Conservation (phyloP, 768 basidiomycete species). For the Grammothele lineata region DNA sequence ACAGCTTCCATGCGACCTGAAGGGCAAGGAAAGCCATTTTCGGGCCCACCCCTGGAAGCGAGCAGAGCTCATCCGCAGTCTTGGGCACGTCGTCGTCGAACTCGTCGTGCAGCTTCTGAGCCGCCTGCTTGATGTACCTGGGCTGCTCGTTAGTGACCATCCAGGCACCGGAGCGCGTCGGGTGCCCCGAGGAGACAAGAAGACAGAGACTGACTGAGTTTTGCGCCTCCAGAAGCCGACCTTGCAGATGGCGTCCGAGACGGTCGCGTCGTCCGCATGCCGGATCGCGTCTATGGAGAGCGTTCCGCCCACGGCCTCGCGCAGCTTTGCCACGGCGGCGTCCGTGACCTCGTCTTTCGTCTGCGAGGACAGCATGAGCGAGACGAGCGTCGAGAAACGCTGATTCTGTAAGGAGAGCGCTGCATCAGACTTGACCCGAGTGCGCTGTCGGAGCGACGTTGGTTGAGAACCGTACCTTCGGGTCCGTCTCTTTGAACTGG, state of each 20-base stretch:
- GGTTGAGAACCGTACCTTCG: constrained; percentile 43
- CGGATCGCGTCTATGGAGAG: constrained; percentile 71
- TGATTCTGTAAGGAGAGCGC: constrained; percentile 47
- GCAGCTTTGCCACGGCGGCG: constrained; percentile 71
- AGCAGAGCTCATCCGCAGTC: constrained; percentile 84
- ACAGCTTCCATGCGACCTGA: constrained; percentile 84
- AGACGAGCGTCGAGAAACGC: constrained; percentile 82
- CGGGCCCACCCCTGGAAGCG: constrained; percentile 87
- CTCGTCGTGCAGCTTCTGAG: constrained; percentile 60
- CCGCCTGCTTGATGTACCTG: constrained; percentile 75
- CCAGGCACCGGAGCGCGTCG: no score
- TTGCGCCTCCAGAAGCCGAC: constrained; percentile 94
- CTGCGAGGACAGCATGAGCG: constrained; percentile 93
- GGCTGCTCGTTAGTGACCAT: no score
- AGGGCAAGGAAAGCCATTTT: constrained; percentile 93
- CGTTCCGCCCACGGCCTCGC: constrained; percentile 71
- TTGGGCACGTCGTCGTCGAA: constrained; percentile 85
- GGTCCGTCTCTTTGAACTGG: constrained; percentile 56
- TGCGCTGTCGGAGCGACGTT: neutral
- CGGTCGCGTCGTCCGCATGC: constrained; percentile 52
- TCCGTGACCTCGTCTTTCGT: constrained; percentile 91
- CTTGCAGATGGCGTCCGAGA: constrained; percentile 77
- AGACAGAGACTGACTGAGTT: constrained; percentile 53
- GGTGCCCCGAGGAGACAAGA: no score
- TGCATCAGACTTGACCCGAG: constrained; percentile 4